Evolutionary conservation across 164 flowering plant species (phyloP), one percentile per base, ranked within the genome.

Genomic region (Stephania cephalantha): DNA sequence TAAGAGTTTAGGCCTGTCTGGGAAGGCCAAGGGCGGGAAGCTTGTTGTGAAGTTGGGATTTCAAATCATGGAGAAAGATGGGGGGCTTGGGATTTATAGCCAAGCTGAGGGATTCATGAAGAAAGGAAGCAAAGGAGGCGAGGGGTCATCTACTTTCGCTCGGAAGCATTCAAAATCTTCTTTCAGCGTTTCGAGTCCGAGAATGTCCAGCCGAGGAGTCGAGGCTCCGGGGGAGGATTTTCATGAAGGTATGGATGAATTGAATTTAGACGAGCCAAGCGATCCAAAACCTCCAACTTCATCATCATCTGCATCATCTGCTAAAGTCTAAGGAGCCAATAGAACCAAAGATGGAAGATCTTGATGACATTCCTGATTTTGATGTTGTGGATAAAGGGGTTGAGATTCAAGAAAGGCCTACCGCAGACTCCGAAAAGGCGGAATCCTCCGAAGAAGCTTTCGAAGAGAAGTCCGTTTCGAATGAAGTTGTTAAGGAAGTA

Each of bases 61-160:
- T 72, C 97, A 95, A 83, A 87, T 91, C 46, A 90, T 95, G 94
- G 97, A 93, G 82, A 88, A 88, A 76, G 97, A 91, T 75, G 97
- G 93, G 55, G 94, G 89, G 0, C 42, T 81, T 52, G 92, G 87
- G 46, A 89, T 91, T 71, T 93, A 89, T 68, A 85, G 77, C 76
- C 88, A 84, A 74, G 74, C 82, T 15, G 86, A 84, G 66, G 83
- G 84, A 30, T 50, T 25, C 25, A 25, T 64, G 12, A 88, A 84
- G 72, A 78, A 81, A 2, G 78, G 83, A 17, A 84, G 83, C 13
- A 84, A 80, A 75, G 76, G 78, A 5, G 75, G 61, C 10, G 71
- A 70, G 55, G 72, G 76, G 2, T 71, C 88, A 3, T 71, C 89
- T 46, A 80, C 87, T 42, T 80, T 85, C 46, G 97, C 80, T 35